Evolutionary conservation across 2,329 filamentous ascomycete genomes (phyloP), one percentile per base, ranked within the genome.

Genomic region (Aspergillus pseudotamarii): DNA sequence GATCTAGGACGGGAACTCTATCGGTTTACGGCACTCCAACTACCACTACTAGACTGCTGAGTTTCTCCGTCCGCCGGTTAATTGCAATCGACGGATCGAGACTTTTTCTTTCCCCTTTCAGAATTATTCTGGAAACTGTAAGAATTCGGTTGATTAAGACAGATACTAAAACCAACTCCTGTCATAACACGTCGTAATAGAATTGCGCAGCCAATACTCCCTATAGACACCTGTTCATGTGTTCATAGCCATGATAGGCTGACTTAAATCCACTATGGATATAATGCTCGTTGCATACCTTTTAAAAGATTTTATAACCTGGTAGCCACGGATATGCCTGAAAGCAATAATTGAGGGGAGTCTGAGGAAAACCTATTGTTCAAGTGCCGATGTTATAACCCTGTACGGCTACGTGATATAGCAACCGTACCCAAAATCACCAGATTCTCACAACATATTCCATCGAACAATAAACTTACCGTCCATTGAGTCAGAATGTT

Each of bases 51-150:
- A 41, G 38, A n/a, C 38, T 32, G 21, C 32, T 43, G 19, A 59
- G 34, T 51, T 59, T 26, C 46, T 50, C 48, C 58, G 48, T 45
- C 26, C 34, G 19, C 36, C 58, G 58, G 58, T 45, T 59, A 59
- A 59, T 55, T 55, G 11, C 11, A 54, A 54, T 54, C 51, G 50
- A 32, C n/a, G 19, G 12, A 26, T 55, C 32, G 51, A 54, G 51
- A 38, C n/a, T 38, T 12, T 38, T 55, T 23, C 30, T 26, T 54
- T 26, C 26, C n/a, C 51, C 32, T 16, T 38, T 36, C 12, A 26
- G 9, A 36, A 16, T 26, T 8, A 1, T 36, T 23, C 51, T 38
- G 9, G 32, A 23, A 38, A 8, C 32, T 2, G 32, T 19, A 38
- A 19, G 34, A 38, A 36, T 55, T 8, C 12, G 23, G 11, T 16